phyloP scores from a whole-genome alignment of 331 rosid species.

The Phaseolus coccineus region DNA sequence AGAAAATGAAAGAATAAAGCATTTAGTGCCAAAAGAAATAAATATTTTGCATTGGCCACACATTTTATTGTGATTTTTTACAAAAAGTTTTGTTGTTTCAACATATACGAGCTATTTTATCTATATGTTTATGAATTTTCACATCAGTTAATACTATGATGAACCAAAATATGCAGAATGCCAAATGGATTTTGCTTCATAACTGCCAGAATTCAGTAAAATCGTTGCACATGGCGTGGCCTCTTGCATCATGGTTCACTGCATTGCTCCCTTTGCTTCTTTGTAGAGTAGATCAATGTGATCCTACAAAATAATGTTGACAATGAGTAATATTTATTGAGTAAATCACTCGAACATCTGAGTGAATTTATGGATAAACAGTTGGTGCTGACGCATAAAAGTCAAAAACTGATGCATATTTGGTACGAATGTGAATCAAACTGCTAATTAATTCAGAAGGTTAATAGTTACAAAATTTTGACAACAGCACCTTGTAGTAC shows the following conservation, averaged over 20 bases:
- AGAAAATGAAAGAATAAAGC: too few relatives aligned
- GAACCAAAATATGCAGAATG: slow-evolving; percentile 40
- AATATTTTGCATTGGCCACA: not conserved
- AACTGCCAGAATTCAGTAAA: slow-evolving; percentile 25
- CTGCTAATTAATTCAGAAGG: not conserved
- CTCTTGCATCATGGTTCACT: slow-evolving; percentile 35
- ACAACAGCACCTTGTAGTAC: slow-evolving; percentile 64
- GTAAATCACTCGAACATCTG: slow-evolving; percentile 8
- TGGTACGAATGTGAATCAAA: not conserved
- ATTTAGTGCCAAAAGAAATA: not conserved
- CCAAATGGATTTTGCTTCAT: slow-evolving; percentile 30
- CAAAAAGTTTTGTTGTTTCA: slow-evolving; percentile 28
- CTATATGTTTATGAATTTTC: not conserved
- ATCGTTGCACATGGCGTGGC: not conserved
- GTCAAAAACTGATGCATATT: slow-evolving; percentile 25
- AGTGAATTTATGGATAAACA: slow-evolving; percentile 18
- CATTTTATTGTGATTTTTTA: slow-evolving; percentile 21
- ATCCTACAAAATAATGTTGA: slow-evolving; percentile 54
- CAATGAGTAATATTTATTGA: not conserved
- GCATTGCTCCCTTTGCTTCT: slow-evolving; percentile 67
- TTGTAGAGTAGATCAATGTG: slow-evolving; percentile 62
- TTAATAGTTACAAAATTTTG: not conserved
- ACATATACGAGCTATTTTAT: slow-evolving; percentile 8
- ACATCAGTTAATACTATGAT: slow-evolving; percentile 18
- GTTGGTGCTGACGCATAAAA: not conserved